These are phyloP conservation scores for Penicillium sclerotiorum DNA, from an alignment of 2,329 filamentous ascomycete genomes.

Conservation along the genomic window DNA sequence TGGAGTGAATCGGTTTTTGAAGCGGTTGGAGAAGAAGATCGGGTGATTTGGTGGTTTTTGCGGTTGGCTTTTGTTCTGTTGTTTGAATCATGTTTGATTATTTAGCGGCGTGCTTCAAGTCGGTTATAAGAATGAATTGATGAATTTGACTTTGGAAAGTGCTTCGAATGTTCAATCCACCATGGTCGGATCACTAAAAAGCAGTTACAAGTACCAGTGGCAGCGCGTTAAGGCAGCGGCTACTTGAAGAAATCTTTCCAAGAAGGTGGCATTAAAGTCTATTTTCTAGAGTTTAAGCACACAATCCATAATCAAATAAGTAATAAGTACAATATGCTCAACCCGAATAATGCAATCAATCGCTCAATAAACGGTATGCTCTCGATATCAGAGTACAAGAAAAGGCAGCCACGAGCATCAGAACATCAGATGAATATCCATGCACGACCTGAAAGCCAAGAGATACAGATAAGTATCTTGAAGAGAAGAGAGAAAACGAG, in stretches of 20 bases:
- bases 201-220: too few species aligned
- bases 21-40: constrained; percentile 48
- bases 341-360: constrained; percentile 23
- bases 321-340: constrained; percentile 21
- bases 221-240: too few species aligned
- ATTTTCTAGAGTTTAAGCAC: too few species aligned
- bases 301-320: too few species aligned
- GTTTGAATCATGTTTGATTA: background rate
- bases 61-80: background rate
- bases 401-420: constrained; percentile 5
- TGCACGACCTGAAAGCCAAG: background rate
- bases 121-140: background rate
- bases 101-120: background rate
- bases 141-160: too few species aligned
- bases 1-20: constrained; percentile 48
- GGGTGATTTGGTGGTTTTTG: constrained; percentile 3
- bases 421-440: background rate
- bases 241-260: background rate
- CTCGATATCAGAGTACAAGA: constrained; percentile 12
- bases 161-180: too few species aligned
- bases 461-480: background rate
- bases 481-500: constrained; percentile 1
- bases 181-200: too few species aligned
- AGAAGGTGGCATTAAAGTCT: constrained; percentile 9
- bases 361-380: constrained; percentile 24